A percentile compares a stretch with the other conserved stretches of the same genome.
Evolutionary conservation across 495 filamentous ascomycete genomes (phyloP).

Genomic region (Xylaria flabelliformis): DNA sequence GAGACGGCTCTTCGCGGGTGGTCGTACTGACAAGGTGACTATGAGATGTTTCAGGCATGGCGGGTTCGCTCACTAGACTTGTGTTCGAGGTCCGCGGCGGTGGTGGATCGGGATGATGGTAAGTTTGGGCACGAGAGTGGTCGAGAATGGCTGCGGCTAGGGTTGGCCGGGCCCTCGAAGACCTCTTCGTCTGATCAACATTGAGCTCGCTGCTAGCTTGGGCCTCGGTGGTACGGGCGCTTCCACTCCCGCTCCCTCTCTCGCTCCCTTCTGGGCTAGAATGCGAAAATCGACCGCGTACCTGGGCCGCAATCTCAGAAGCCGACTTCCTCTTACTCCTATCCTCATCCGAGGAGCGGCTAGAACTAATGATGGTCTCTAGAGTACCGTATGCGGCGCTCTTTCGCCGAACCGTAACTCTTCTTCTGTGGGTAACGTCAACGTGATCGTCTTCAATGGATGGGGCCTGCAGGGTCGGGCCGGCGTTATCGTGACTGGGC

Average conservation of each 20-base stretch:
- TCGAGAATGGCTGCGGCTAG: constrained; percentile 26
- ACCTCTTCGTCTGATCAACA: constrained; percentile 13
- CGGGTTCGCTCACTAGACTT: constrained; percentile 52
- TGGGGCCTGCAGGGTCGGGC: constrained; percentile 58
- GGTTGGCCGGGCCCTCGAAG: constrained; percentile 23
- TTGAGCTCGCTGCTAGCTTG: constrained; percentile 32
- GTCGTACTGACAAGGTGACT: constrained; percentile 43
- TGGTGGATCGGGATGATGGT: constrained; percentile 5
- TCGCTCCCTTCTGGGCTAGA: constrained; percentile 37
- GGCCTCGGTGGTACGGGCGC: constrained; percentile 30
- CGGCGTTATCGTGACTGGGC: constrained; percentile 28
- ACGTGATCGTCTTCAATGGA: constrained; percentile 52
- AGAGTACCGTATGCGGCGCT: constrained; percentile 59
- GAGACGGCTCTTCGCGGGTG: neutral
- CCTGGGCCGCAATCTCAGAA: constrained; percentile 55
- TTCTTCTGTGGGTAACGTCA: constrained; percentile 30
- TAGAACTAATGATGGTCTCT: constrained; percentile 64
- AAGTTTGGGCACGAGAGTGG: constrained; percentile 19
- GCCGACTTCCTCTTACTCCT: constrained; percentile 55
- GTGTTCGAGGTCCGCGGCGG: constrained; percentile 37
- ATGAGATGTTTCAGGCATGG: constrained; percentile 53
- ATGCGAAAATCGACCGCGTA: constrained; percentile 49
- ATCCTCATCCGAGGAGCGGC: constrained; percentile 62
- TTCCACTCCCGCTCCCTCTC: constrained; percentile 25
- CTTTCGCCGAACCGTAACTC: constrained; percentile 45